Evolutionary conservation across 768 basidiomycete species (phyloP).

Genomic region (Cytidiella melzeri): DNA sequence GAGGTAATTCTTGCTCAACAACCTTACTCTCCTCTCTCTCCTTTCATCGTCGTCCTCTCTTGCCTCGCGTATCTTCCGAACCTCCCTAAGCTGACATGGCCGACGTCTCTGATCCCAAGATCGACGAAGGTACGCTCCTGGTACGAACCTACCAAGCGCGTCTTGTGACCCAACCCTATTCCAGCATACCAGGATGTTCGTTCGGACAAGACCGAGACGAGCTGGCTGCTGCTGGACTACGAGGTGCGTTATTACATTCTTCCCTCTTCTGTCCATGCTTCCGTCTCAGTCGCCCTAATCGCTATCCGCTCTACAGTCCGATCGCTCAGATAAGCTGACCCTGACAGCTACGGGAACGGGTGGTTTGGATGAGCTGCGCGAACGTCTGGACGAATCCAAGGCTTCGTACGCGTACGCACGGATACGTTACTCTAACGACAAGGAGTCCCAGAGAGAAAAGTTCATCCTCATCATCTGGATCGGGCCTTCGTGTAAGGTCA

Average conservation of each 20-base stretch:
- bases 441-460: conserved; percentile 84
- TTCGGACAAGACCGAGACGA: conserved; percentile 77
- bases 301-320: conserved; percentile 34
- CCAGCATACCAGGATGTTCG: conserved; percentile 87
- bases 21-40: neutral
- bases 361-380: conserved; percentile 71
- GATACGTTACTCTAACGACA: conserved; percentile 81
- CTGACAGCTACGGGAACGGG: conserved; percentile 77
- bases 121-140: conserved; percentile 55
- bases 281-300: neutral
- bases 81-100: conserved; percentile 47
- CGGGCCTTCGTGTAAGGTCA: conserved; percentile 75
- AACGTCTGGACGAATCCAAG: conserved; percentile 61
- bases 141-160: conserved; percentile 16
- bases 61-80: neutral
- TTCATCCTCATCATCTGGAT: conserved; percentile 85
- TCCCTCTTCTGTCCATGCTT: neutral
- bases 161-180: conserved; percentile 12
- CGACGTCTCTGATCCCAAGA: conserved; percentile 68
- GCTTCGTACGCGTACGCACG: conserved; percentile 84
- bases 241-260: conserved; percentile 39
- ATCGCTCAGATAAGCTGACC: conserved; percentile 74
- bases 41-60: neutral
- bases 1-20: neutral
- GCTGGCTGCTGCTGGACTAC: conserved; percentile 90